Percentiles rank a stretch among this genome's conserved stretches.
Conservation (phyloP, 2,329 filamentous ascomycete species). For the Ophiostoma sp. region DNA sequence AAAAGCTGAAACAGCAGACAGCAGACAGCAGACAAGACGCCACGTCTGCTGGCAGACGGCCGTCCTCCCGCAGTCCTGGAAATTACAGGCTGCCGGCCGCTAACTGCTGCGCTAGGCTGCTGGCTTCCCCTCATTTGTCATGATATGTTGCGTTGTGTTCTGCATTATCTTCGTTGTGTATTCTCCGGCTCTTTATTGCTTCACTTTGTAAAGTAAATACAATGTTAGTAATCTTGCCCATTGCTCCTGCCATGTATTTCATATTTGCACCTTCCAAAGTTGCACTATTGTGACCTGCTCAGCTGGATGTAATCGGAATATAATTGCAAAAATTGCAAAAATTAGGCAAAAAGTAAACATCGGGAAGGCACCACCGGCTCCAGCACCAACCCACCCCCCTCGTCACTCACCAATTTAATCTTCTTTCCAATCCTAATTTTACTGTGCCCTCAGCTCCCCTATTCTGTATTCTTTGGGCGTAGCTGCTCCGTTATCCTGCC, state of each 20-base stretch:
- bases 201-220: background rate
- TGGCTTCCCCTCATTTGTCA: background rate
- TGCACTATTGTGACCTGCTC: background rate
- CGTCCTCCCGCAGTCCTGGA: background rate
- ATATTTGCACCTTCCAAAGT: background rate
- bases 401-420: constrained; percentile 2
- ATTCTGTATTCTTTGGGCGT: background rate
- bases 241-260: background rate
- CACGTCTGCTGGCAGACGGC: background rate
- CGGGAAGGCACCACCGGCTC: constrained; percentile 9
- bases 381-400: constrained; percentile 1
- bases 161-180: background rate
- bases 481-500: background rate
- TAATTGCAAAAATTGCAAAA: background rate
- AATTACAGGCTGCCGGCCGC: background rate
- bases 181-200: background rate
- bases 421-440: background rate
- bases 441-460: background rate
- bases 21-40: background rate
- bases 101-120: background rate
- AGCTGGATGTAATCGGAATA: background rate
- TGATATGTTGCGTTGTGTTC: background rate
- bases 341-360: constrained; percentile 2
- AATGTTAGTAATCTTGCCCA: background rate
- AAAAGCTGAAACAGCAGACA: too few relatives aligned